Evolutionary conservation across 2,329 filamentous ascomycete genomes (phyloP).

Genomic region (Emmonsia crescens): DNA sequence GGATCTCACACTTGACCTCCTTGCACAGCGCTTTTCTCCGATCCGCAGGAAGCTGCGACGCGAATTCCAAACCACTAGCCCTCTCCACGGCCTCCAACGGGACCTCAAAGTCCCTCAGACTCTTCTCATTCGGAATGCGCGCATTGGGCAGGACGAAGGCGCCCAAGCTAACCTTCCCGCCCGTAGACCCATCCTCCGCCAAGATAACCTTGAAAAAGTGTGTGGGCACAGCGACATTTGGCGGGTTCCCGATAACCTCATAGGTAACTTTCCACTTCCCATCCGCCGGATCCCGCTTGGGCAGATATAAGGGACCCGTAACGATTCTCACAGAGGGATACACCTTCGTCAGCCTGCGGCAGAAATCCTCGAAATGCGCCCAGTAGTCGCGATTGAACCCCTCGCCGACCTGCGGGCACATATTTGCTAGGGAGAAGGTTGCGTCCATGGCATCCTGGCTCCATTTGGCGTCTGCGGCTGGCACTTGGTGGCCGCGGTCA

Average conservation of each 20-base stretch:
- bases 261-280: conserved; percentile 94
- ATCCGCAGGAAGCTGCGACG: conserved; percentile 60
- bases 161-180: conserved; percentile 72
- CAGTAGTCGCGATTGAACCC: conserved; percentile 99
- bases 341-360: conserved; percentile 63
- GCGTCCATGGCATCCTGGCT: conserved; percentile 88
- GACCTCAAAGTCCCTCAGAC: conserved; percentile 84
- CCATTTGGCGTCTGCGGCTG: conserved; percentile 94
- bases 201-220: conserved; percentile 99
- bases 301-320: conserved; percentile 87
- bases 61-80: conserved; percentile 86
- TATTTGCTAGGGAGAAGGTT: conserved; percentile 87
- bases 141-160: conserved; percentile 95
- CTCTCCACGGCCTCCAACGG: conserved; percentile 86
- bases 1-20: conserved; percentile 71
- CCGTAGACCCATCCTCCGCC: conserved; percentile 63
- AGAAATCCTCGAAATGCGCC: conserved; percentile 98
- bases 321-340: conserved; percentile 87
- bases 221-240: conserved; percentile 89
- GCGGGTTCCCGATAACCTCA: conserved; percentile 88
- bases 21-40: conserved; percentile 71
- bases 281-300: conserved; percentile 67
- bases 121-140: conserved; percentile 74
- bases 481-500: conserved; percentile 93
- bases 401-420: conserved; percentile 96